phyloP scores from a whole-genome alignment of 148 eudicot genomes.

The Hydrangea macrophylla region DNA sequence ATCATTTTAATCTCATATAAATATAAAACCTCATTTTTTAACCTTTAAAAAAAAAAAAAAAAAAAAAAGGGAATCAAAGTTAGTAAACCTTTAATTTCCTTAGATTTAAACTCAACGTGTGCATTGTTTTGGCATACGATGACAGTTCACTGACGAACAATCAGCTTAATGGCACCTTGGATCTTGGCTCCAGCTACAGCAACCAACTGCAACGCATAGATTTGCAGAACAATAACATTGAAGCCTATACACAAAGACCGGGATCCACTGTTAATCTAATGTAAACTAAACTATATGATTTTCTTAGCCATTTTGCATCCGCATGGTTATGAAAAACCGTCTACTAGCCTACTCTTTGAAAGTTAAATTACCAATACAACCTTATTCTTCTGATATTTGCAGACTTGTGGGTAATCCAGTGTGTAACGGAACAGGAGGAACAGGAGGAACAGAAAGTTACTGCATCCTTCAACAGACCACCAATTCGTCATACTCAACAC shows the following conservation, averaged over 20 bases:
- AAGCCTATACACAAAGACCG: conserved; percentile 5
- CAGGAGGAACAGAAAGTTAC: conserved; percentile 13
- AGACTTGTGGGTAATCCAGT: conserved; percentile 61
- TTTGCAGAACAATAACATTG: conserved; percentile 39
- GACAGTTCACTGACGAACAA: conserved; percentile 42
- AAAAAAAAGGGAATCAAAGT: neutral
- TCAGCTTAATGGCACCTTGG: conserved; percentile 34
- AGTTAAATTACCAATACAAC: neutral
- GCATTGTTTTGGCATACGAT: conserved; percentile 1
- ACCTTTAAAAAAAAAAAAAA: no score
- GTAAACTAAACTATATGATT: conserved; percentile 26
- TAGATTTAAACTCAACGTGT: neutral
- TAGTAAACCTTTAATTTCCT: neutral
- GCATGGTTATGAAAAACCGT: neutral
- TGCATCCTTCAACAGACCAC: conserved; percentile 33
- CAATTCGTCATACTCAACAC: conserved; percentile 40
- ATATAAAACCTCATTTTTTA: neutral
- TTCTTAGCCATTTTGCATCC: neutral
- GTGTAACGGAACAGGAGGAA: conserved; percentile 26
- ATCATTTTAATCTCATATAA: neutral
- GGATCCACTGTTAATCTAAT: conserved; percentile 29
- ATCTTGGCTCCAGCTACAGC: conserved; percentile 33
- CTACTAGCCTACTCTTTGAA: neutral
- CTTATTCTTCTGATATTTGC: conserved; percentile 15
- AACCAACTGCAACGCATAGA: conserved; percentile 43